Percentiles rank a stretch among this genome's conserved stretches.
phyloP scores from a whole-genome alignment of 2,329 filamentous ascomycete species.

The Phyllosticta paracitricarpa region DNA sequence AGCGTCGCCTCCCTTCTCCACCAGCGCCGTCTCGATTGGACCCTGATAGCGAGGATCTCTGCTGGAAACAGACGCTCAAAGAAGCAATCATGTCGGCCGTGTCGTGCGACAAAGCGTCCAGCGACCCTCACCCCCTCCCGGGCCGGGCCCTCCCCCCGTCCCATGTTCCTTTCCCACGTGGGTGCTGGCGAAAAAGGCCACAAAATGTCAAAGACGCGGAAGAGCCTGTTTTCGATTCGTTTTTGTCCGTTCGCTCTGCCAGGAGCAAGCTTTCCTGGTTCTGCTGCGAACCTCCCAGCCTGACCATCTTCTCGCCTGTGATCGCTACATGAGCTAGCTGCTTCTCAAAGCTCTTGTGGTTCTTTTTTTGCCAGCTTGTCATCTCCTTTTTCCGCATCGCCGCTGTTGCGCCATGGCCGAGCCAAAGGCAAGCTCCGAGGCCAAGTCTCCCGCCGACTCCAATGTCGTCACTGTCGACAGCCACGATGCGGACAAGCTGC shows the following conservation, averaged over 20 bases:
- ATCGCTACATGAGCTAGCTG: not conserved
- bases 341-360: not conserved
- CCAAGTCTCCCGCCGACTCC: not conserved
- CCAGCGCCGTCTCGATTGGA: not conserved
- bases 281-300: not conserved
- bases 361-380: not conserved
- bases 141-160: not conserved
- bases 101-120: too few relatives aligned
- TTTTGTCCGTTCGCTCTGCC: not conserved
- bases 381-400: not conserved
- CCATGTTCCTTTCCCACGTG: not conserved
- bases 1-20: not conserved
- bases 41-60: not conserved
- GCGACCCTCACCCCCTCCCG: not conserved
- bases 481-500: conserved; percentile 7
- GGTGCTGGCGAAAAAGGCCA: not conserved
- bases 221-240: not conserved
- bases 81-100: not conserved
- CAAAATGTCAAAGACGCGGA: not conserved
- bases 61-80: not conserved
- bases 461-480: not conserved
- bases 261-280: not conserved
- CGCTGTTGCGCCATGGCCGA: not conserved
- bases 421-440: not conserved
- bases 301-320: not conserved